These are phyloP conservation scores for Pyrenula massariospora DNA, from an alignment of 495 filamentous ascomycete genomes.

Conservation along the genomic window DNA sequence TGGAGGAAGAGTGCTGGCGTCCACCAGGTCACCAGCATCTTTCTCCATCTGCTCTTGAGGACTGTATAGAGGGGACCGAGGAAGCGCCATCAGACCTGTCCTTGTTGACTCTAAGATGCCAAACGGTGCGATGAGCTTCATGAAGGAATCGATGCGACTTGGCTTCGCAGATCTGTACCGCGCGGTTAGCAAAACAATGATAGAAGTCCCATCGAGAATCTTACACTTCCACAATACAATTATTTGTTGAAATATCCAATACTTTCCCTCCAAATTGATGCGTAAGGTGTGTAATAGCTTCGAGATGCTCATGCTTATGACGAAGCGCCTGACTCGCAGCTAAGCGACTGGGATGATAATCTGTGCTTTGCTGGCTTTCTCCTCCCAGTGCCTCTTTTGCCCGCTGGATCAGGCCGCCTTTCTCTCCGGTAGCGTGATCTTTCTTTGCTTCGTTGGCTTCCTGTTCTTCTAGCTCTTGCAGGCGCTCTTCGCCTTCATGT, in stretches of 20 bases:
- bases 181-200: constrained; percentile 1
- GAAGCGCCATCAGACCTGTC: constrained; percentile 92
- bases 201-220: constrained; percentile 17
- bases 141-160: constrained; percentile 85
- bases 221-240: constrained; percentile 96
- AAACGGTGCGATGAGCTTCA: constrained; percentile 92
- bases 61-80: constrained; percentile 75
- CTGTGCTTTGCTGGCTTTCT: constrained; percentile 23
- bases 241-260: constrained; percentile 92
- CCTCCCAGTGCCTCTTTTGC: constrained; percentile 11
- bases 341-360: constrained; percentile 81
- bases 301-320: constrained; percentile 94
- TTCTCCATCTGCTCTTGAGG: constrained; percentile 59
- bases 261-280: constrained; percentile 98
- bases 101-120: constrained; percentile 91
- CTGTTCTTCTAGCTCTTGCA: constrained; percentile 12
- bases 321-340: constrained; percentile 76
- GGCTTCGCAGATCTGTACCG: constrained; percentile 77
- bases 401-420: constrained; percentile 18
- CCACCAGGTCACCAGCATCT: constrained; percentile 86
- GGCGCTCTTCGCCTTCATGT: constrained; percentile 22
- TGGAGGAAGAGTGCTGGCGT: constrained; percentile 82
- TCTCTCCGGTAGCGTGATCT: constrained; percentile 15
- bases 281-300: constrained; percentile 84
- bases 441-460: constrained; percentile 18